phyloP scores from a whole-genome alignment of 2,329 filamentous ascomycete genomes.

The Onygenales sp. region DNA sequence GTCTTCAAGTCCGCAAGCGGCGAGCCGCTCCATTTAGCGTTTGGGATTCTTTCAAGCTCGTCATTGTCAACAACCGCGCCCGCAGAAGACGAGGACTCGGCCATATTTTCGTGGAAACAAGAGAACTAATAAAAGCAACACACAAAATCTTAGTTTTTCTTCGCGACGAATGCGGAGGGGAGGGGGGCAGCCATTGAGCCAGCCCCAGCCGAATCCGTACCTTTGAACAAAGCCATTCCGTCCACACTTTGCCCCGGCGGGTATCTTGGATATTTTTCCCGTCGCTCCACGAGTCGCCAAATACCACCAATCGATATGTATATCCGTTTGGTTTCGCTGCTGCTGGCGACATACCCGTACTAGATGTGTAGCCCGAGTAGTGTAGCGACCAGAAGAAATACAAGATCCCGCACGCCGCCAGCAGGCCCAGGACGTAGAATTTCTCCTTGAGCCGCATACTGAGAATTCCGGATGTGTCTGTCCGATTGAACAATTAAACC shows the following conservation, averaged over 20 bases:
- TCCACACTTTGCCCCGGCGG: constrained; percentile 22
- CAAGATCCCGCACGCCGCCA: constrained; percentile 22
- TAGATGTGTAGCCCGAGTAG: constrained; percentile 12
- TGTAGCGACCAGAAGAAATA: constrained; percentile 21
- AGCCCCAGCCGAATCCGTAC: constrained; percentile 14
- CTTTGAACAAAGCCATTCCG: constrained; percentile 27
- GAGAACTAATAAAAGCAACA: constrained; percentile 16
- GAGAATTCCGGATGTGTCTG: background rate
- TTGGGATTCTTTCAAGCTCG: constrained; percentile 17
- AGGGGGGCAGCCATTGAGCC: too few species aligned
- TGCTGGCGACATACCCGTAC: constrained; percentile 9
- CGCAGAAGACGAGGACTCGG: constrained; percentile 20
- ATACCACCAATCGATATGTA: constrained; percentile 25
- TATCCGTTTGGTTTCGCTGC: constrained; percentile 9
- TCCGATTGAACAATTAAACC: too few species aligned
- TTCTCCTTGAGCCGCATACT: constrained; percentile 20
- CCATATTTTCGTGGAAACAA: constrained; percentile 26
- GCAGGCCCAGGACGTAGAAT: constrained; percentile 22
- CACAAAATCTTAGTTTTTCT: background rate
- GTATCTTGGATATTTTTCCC: constrained; percentile 18
- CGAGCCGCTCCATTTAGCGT: constrained; percentile 15
- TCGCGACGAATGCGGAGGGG: too few species aligned
- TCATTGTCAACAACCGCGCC: constrained; percentile 26
- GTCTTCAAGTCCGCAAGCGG: constrained; percentile 26
- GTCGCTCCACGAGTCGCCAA: constrained; percentile 32